Conservation (phyloP, 129 eudicot genomes). For the Centrapalus pauciflorus region DNA sequence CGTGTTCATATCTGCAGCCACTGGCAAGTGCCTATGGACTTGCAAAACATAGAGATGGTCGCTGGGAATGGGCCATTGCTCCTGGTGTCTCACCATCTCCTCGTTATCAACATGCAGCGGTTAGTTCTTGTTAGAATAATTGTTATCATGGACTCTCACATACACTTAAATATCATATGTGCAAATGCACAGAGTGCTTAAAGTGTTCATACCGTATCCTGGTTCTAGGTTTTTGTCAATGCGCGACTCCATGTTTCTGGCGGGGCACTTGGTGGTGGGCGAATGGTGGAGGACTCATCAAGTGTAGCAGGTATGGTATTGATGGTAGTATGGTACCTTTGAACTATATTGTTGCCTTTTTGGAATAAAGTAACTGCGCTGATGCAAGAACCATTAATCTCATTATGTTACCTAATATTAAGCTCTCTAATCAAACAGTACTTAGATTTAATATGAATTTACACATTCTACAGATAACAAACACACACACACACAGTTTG, state of each 20-base stretch:
- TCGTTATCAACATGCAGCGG: slow-evolving; percentile 98
- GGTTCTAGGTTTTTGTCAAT: slow-evolving; percentile 85
- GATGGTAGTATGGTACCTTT: slow-evolving; percentile 2
- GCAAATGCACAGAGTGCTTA: neutral
- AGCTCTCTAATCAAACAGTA: neutral
- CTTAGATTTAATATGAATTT: neutral
- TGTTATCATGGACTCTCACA: neutral
- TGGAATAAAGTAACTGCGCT: neutral
- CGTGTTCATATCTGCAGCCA: slow-evolving; percentile 49
- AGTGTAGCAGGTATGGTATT: slow-evolving; percentile 79
- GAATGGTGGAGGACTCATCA: slow-evolving; percentile 99
- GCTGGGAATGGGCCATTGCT: slow-evolving; percentile 99
- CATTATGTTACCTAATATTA: neutral
- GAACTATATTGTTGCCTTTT: neutral
- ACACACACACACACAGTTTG: neutral
- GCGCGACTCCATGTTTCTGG: slow-evolving; percentile 99
- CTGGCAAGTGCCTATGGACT: slow-evolving; percentile 94
- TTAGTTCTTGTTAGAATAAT: slow-evolving; percentile 22
- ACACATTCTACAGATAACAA: neutral
- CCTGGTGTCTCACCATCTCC: slow-evolving; percentile 99
- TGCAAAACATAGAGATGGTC: slow-evolving; percentile 96
- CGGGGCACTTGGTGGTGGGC: slow-evolving; percentile 99
- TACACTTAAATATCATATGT: neutral
- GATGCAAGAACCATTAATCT: neutral
- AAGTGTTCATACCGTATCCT: neutral